phyloP scores from a whole-genome alignment of 805 yeast genomes.

The Torulaspora indica region DNA sequence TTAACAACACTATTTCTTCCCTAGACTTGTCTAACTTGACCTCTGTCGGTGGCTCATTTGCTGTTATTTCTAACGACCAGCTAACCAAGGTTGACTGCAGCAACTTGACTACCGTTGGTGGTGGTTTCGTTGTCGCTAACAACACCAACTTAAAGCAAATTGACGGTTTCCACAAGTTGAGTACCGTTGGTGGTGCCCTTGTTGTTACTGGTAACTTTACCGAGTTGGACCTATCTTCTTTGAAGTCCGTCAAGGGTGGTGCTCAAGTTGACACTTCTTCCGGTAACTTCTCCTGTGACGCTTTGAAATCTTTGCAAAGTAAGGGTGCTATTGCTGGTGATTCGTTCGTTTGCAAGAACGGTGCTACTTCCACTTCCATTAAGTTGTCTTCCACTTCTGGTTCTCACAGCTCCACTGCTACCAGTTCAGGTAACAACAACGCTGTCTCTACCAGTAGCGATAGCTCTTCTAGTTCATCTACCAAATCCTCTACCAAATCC shows the following conservation, averaged over 20 bases:
- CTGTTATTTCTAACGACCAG: conserved; percentile 67
- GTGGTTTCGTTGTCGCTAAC: conserved; percentile 89
- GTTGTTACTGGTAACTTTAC: conserved; percentile 73
- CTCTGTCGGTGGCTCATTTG: conserved; percentile 73
- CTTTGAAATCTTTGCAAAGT: conserved; percentile 65
- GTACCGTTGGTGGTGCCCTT: conserved; percentile 84
- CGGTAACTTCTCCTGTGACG: conserved; percentile 69
- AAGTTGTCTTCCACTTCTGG: conserved; percentile 36
- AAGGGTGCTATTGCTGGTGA: conserved; percentile 89
- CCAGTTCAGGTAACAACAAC: conserved; percentile 12
- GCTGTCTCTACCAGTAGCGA: conserved; percentile 13
- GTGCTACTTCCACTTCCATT: conserved; percentile 47
- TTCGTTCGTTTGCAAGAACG: conserved; percentile 69
- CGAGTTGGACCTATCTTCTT: conserved; percentile 67
- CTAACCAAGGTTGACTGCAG: conserved; percentile 67
- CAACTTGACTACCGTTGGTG: conserved; percentile 69
- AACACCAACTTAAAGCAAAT: conserved; percentile 66
- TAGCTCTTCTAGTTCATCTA: conserved; percentile 9
- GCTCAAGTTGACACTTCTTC: conserved; percentile 73
- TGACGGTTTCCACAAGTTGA: conserved; percentile 68
- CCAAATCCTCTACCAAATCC: conserved; percentile 22
- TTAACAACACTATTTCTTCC: conserved; percentile 59
- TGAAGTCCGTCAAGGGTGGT: conserved; percentile 86
- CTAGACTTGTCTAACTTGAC: conserved; percentile 53
- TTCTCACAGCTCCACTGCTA: conserved; percentile 42